Base-by-base conservation (phyloP, 2,329 filamentous ascomycete species). In the Colletotrichum sidae region DNA sequence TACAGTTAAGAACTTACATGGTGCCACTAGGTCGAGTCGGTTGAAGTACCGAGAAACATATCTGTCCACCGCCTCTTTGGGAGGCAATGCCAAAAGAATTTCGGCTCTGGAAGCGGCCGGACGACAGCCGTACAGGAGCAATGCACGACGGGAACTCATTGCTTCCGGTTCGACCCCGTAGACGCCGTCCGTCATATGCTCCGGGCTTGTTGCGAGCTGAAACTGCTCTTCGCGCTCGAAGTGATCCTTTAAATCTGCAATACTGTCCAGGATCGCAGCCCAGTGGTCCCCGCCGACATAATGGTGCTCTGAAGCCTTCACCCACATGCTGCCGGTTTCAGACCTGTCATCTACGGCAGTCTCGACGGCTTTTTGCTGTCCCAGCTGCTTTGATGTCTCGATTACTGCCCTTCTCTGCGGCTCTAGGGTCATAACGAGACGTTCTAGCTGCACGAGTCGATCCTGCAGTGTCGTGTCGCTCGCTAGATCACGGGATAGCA, bases 231-330 rank as follows among this genome's bases (percentile, higher is more conserved):
- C 73, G 5, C 71, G 67, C 1, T 75, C 73, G 8, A 79, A 70
- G 10, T 78, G 73, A 2, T 78, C 72, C 54, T 74, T 79, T 3
- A 82, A 69, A 6, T 81, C 78, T 2, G 78, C 71, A 33, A 82
- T 80, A 37, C 73, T 72, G 39, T 81, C 77, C 4, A 81, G 69
- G 2, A 82, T 72, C 12, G 79, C 76, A 8, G 76, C 73, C 79
- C 80, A 82, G 58, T 82, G 80, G 8, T 71, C 72, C 25, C 75
- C 70, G 17, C 72, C 69, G 10, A 80, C 76, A 39, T 82, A 82
- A 37, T 67, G 69, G 1, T 69, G 66, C 1, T 70, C 76, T 49
- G 55, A 69, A 12, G 55, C 60, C 15, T 34, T 70, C 11, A 72
- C 55, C 0, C 69, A 72, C 59, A 81, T 72, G 49, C 70, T 79